Evolutionary conservation across 2,329 filamentous ascomycete genomes (phyloP), one percentile per base, ranked within the genome.

Genomic region (Talaromyces funiculosus): DNA sequence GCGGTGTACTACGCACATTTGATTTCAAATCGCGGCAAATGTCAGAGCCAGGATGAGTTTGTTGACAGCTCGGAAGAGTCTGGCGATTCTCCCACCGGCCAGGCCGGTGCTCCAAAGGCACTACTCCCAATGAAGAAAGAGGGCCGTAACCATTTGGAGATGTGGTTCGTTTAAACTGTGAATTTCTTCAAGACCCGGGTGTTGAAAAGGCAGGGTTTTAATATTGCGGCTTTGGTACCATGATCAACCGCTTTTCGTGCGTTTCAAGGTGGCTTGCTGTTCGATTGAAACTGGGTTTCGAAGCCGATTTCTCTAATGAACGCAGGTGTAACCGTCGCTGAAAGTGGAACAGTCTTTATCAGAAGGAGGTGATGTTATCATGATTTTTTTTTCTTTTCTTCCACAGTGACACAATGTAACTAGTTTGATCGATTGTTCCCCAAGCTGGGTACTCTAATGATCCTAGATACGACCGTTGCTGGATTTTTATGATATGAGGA

Each of bases 1-100:
- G 92, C 94, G 0, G 88, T 97, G 0, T 99, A 99, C 81, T 99
- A 99, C 67, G 92, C 95, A 0, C 94, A 99, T 75, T 77, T 99
- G 64, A 92, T 92, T 35, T 88, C 91, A 8, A 85, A 86, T 61
- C 90, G 94, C 54, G 91, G 90, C 20, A 86, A 86, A 58, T 80
- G 45, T 38, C 56, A 33, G 43, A 53, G 56, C n/a, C 22, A 37
- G 9, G 56, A 59, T 24, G 56, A 59, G 26, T 59, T 53, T 20
- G 14, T 31, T 10, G 56, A 59, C 14, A 38, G 40, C 63, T 24
- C 62, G 57, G 1, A 73, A 72, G 62, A 64, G 64, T 33, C 63
- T 74, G 33, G 64, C 40, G 22, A 45, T 24, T 26, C 18, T 14
- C 16, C 22, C 4, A 26, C 14, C 22, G 22, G 16, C 22, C 24